Conservation (phyloP, 192 early-diverging fungal species). For the Backusella circina region DNA sequence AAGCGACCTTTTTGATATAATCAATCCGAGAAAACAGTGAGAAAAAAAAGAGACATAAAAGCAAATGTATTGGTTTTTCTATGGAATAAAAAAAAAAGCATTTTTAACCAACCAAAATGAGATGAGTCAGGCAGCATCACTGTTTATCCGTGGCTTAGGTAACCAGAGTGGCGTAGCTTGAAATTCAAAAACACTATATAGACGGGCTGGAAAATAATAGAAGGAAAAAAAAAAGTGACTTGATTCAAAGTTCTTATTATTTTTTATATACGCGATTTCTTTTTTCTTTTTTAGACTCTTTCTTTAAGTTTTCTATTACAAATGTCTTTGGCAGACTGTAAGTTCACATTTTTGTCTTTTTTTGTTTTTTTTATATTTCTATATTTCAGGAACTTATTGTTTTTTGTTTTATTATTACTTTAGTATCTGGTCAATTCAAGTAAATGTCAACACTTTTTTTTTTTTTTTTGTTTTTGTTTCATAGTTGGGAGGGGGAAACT, state of each 20-base stretch:
- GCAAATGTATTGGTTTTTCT: not conserved
- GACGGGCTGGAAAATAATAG: not conserved
- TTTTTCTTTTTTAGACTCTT: not conserved
- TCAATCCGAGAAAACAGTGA: not conserved
- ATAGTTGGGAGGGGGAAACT: not conserved
- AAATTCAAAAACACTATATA: not conserved
- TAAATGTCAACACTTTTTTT: conserved; percentile 14
- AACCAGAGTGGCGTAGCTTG: conserved; percentile 1
- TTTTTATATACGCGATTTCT: conserved; percentile 10
- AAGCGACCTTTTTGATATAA: not conserved
- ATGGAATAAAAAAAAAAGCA: too few species aligned
- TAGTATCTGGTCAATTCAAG: conserved; percentile 42
- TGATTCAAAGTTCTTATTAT: not conserved
- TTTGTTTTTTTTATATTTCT: not conserved
- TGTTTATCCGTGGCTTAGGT: conserved; percentile 2
- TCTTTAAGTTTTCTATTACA: conserved; percentile 2
- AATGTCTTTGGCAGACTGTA: conserved; percentile 42
- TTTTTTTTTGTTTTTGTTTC: not conserved
- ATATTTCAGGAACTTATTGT: not conserved
- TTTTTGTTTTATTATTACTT: not conserved
- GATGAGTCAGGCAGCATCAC: not conserved
- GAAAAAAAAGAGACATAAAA: not conserved
- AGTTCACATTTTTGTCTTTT: not conserved
- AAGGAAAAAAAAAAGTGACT: conserved; percentile 7
- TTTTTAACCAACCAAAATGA: not conserved